phyloP scores from a whole-genome alignment of 306 rosid species.

The Casuarina cunninghamiana region DNA sequence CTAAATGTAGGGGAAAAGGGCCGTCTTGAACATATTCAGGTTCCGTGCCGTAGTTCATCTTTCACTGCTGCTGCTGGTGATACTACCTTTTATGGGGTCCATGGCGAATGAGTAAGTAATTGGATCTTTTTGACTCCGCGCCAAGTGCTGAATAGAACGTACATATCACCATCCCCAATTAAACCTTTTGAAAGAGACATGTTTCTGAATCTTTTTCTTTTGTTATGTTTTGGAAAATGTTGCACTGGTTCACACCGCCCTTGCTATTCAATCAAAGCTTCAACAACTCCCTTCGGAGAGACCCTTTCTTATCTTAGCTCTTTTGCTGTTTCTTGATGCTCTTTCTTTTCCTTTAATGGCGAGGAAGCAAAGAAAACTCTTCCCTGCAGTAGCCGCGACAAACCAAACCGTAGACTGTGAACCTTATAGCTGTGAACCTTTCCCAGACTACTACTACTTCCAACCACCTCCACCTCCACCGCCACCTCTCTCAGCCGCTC shows the following conservation, averaged over 20 bases:
- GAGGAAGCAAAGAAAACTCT: constrained; percentile 59
- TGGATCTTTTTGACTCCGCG: too few species aligned
- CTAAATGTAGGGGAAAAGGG: too few species aligned
- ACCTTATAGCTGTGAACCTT: constrained; percentile 48
- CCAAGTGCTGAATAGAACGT: not conserved
- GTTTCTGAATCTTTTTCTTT: not conserved
- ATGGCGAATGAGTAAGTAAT: too few species aligned
- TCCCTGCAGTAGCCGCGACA: constrained; percentile 36
- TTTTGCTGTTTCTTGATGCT: constrained; percentile 15
- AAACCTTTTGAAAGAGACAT: not conserved
- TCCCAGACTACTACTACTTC: constrained; percentile 37
- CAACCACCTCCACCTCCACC: constrained; percentile 44
- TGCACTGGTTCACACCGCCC: not conserved
- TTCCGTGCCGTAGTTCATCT: too few species aligned
- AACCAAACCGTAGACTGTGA: constrained; percentile 53
- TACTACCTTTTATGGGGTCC: too few species aligned
- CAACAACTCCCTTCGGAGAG: constrained; percentile 16
- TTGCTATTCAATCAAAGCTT: constrained; percentile 25
- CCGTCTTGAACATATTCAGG: too few species aligned
- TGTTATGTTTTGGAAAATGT: not conserved
- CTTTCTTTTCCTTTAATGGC: constrained; percentile 39
- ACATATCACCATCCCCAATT: not conserved
- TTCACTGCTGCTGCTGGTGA: too few species aligned
- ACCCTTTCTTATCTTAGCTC: constrained; percentile 31
- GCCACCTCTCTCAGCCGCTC: constrained; percentile 18